These are phyloP conservation scores for Fraxinus paxiana DNA, from an alignment of 305 asterid species.

Conservation along the genomic window DNA sequence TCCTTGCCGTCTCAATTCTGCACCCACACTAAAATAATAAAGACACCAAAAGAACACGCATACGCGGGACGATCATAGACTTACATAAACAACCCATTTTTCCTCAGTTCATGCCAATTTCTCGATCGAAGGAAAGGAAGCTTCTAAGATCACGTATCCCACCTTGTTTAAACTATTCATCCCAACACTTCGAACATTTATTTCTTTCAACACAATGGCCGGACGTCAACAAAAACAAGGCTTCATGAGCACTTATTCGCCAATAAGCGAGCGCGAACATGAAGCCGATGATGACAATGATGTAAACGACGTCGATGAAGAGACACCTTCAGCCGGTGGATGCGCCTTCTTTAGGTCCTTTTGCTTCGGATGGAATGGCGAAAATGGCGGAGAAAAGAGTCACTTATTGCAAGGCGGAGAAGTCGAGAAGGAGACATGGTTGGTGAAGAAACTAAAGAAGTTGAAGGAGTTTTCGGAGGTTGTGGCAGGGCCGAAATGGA, in stretches of 20 bases:
- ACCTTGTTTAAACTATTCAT: background rate
- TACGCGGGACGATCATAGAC: background rate
- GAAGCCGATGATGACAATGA: background rate
- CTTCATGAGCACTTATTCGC: background rate
- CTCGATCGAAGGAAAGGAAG: background rate
- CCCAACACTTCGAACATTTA: background rate
- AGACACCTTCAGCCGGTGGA: background rate
- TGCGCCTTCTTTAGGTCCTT: conserved; percentile 44
- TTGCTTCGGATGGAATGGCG: conserved; percentile 29
- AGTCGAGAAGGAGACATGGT: conserved; percentile 33
- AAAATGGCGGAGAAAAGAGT: conserved; percentile 21
- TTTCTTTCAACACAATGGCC: background rate
- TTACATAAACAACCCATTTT: background rate
- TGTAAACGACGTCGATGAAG: background rate
- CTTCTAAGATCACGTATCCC: background rate
- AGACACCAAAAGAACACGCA: conserved; percentile 13
- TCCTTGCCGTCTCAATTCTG: conserved; percentile 5
- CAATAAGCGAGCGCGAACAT: background rate
- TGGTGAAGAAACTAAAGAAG: conserved; percentile 29
- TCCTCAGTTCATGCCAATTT: background rate
- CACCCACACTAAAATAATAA: background rate
- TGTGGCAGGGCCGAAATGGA: conserved; percentile 69
- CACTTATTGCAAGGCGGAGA: conserved; percentile 21
- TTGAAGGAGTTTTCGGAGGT: conserved; percentile 53
- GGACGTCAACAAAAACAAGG: background rate